These are phyloP conservation scores for Melastoma candidum DNA, from an alignment of 441 rosid genomes.

Conservation along the genomic window DNA sequence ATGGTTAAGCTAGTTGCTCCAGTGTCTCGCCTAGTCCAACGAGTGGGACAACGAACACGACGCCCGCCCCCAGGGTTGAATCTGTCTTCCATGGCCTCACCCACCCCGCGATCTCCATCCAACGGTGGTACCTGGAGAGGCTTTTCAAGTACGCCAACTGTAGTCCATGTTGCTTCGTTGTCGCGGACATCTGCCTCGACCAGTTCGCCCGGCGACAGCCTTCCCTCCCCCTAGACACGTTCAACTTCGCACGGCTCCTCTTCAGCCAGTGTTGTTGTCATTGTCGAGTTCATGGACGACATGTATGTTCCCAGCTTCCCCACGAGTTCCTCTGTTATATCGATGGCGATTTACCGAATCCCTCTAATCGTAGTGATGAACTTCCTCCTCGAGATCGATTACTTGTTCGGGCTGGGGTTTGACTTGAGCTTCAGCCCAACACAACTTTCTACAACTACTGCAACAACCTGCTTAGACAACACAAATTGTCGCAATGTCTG, in stretches of 20 bases:
- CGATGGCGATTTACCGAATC: not conserved
- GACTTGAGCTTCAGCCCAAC: constrained; percentile 60
- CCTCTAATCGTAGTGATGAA: constrained; percentile 47
- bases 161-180: constrained; percentile 73
- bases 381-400: constrained; percentile 78
- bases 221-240: constrained; percentile 48
- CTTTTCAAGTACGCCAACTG: constrained; percentile 83
- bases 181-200: constrained; percentile 78
- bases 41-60: constrained; percentile 20
- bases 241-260: constrained; percentile 66
- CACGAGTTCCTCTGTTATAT: no score
- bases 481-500: constrained; percentile 30
- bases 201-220: constrained; percentile 60
- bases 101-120: constrained; percentile 59
- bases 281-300: constrained; percentile 93
- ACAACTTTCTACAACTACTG: constrained; percentile 50
- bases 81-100: constrained; percentile 61
- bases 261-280: constrained; percentile 71
- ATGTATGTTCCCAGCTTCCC: constrained; percentile 35
- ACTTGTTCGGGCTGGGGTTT: constrained; percentile 71
- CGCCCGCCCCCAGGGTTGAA: constrained; percentile 26
- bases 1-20: constrained; percentile 47
- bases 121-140: constrained; percentile 64
- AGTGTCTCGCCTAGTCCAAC: constrained; percentile 53
- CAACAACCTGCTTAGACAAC: constrained; percentile 44